A percentile compares a stretch with the other conserved stretches of the same genome.
phyloP scores from a whole-genome alignment of 2,329 filamentous ascomycete species.

The Xylariaceae sp. region DNA sequence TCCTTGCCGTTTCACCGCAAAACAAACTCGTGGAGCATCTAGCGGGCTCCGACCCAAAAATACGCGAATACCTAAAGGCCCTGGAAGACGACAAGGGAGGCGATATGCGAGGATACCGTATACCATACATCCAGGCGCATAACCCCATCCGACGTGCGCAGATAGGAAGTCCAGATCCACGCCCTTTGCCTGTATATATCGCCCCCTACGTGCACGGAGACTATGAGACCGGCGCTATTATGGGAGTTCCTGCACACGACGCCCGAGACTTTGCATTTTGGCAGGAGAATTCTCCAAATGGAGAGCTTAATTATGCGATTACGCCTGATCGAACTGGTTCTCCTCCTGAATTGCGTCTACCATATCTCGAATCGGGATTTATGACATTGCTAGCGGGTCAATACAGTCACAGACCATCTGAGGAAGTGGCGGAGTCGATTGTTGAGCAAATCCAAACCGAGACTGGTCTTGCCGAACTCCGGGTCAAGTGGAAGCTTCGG shows the following conservation, averaged over 20 bases:
- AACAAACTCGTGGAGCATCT: constrained; percentile 65
- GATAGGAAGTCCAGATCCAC: constrained; percentile 46
- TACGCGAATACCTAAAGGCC: constrained; percentile 65
- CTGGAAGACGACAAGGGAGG: constrained; percentile 53
- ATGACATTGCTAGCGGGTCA: constrained; percentile 63
- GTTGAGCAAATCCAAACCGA: constrained; percentile 50
- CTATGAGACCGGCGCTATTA: constrained; percentile 83
- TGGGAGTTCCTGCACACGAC: constrained; percentile 89
- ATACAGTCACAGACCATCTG: constrained; percentile 61
- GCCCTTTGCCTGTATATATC: constrained; percentile 69
- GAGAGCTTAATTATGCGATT: constrained; percentile 62
- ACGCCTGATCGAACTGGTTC: constrained; percentile 47
- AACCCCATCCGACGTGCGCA: constrained; percentile 62
- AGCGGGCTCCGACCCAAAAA: constrained; percentile 54
- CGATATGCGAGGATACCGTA: constrained; percentile 63
- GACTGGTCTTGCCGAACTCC: constrained; percentile 55
- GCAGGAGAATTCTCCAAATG: constrained; percentile 60
- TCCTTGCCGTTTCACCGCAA: constrained; percentile 69
- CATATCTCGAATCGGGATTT: constrained; percentile 62
- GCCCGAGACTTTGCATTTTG: constrained; percentile 75
- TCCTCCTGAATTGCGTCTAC: constrained; percentile 44
- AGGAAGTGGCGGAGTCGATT: constrained; percentile 58
- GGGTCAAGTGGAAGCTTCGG: constrained; percentile 72
- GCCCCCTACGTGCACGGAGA: constrained; percentile 82
- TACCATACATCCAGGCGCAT: constrained; percentile 57